These are phyloP conservation scores for Fusarium sp. DNA, from an alignment of 2,329 filamentous ascomycete species.

Conservation along the genomic window DNA sequence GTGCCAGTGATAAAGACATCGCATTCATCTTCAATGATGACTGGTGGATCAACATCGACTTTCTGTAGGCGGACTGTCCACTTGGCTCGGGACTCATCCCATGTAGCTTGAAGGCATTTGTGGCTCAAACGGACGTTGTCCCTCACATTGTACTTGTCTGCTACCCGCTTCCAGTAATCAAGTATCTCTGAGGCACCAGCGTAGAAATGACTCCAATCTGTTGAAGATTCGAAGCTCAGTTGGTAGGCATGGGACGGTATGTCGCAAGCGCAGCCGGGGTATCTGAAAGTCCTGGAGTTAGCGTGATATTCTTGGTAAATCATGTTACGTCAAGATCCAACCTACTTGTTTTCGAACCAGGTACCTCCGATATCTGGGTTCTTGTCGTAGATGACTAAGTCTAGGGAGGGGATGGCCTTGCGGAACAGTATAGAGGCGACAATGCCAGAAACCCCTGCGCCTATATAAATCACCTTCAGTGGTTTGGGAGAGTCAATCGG, in stretches of 20 bases:
- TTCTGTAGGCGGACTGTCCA: slow-evolving; percentile 17
- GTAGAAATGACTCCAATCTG: slow-evolving; percentile 21
- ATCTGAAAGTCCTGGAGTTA: background rate
- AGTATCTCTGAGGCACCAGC: slow-evolving; percentile 33
- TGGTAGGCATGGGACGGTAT: slow-evolving; percentile 33
- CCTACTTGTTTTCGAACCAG: slow-evolving; percentile 25
- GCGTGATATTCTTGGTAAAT: background rate
- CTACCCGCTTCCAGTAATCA: slow-evolving; percentile 42
- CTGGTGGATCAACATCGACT: background rate
- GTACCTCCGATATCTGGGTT: slow-evolving; percentile 26
- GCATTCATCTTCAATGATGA: slow-evolving; percentile 32
- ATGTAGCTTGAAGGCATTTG: slow-evolving; percentile 18
- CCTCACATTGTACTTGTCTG: slow-evolving; percentile 36
- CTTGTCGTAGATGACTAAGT: slow-evolving; percentile 25
- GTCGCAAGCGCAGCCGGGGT: slow-evolving; percentile 25
- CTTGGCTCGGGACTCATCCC: slow-evolving; percentile 14
- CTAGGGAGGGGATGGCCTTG: slow-evolving; percentile 11
- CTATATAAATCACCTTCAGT: slow-evolving; percentile 19
- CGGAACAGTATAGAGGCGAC: slow-evolving; percentile 17
- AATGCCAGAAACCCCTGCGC: slow-evolving; percentile 23
- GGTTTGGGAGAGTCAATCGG: slow-evolving; percentile 11
- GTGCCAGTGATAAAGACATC: slow-evolving; percentile 41
- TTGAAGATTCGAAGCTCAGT: slow-evolving; percentile 21
- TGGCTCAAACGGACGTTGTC: slow-evolving; percentile 36
- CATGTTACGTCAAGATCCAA: background rate